Evolutionary conservation across 2,329 filamentous ascomycete species (phyloP), one percentile per base, ranked within the genome.

Genomic region (Epichloe hybrida): DNA sequence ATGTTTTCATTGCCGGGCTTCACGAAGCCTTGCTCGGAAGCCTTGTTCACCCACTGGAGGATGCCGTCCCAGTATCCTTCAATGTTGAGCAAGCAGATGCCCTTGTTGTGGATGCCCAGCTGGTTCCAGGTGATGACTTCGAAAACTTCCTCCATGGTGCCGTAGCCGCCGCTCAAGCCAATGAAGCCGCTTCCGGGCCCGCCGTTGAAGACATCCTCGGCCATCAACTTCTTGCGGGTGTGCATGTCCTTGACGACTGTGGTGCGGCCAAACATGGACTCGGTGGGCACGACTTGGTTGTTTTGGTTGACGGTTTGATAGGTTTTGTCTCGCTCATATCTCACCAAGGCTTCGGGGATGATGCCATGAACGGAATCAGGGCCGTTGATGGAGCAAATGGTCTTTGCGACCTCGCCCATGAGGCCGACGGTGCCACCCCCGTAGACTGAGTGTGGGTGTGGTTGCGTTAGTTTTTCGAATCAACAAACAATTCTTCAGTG

Each of bases 231-330:
- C 74, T 98, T 98, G 56, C 93, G 81, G 41, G 88, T 90, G 70
- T 98, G 93, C 93, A 98, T 98, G 65, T 96, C 89, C 58, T 81
- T 77, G 31, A 97, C 93, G 8, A 96, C 81, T 0, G 89, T 96
- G 12, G 89, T 96, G 42, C 76, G 73, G 9, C 93, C 93, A 64
- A 87, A 98, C 4, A 81, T 67, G 4, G 69, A 61, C 63, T 81
- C 75, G 53, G 83, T 79, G 46, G 85, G 81, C 8, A 85, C 69
- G 11, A 76, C 70, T 49, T 82, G 74, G 56, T 76, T 75, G 48
- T 66, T 62, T 47, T 66, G 62, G 58, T 68, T 68, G 50, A 67
- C 59, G 15, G 63, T 71, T 59, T 63, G 69, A 59, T 80, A 79
- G 13, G 72, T 76, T 51, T 75, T 73, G 61, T 83, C 77, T 50